Conservation (phyloP, 805 yeast genomes). For the Teunomyces pallodes region DNA sequence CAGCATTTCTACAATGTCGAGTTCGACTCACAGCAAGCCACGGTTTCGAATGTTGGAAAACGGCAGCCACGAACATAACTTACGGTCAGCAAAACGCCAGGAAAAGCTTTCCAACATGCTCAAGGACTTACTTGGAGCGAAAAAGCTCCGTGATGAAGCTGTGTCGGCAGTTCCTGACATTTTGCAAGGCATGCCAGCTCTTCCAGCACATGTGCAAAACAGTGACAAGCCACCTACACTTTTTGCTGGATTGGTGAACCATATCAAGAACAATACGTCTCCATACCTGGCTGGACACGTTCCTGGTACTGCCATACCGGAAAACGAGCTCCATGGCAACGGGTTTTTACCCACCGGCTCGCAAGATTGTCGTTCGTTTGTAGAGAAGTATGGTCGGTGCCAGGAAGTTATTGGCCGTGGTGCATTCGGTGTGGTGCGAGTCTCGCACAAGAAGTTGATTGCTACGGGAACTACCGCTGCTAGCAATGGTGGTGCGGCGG, state of each 20-base stretch:
- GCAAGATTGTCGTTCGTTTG: conserved; percentile 55
- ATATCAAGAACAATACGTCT: conserved; percentile 40
- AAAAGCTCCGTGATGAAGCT: conserved; percentile 67
- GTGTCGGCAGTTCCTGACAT: conserved; percentile 72
- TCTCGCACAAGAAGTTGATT: conserved; percentile 67
- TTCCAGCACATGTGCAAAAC: conserved; percentile 8
- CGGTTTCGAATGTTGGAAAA: conserved; percentile 59
- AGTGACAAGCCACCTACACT: conserved; percentile 62
- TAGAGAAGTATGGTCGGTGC: conserved; percentile 89
- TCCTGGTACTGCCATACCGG: neutral
- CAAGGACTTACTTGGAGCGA: conserved; percentile 73
- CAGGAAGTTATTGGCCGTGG: conserved; percentile 95
- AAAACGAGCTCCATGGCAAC: neutral
- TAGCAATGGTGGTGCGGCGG: neutral
- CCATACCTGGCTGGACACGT: conserved; percentile 11
- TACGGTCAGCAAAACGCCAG: conserved; percentile 73
- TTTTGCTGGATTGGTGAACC: conserved; percentile 64
- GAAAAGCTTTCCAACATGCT: conserved; percentile 74
- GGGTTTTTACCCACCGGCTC: neutral
- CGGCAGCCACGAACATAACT: conserved; percentile 78
- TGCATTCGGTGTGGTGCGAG: conserved; percentile 88
- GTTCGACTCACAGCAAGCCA: conserved; percentile 23
- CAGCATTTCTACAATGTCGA: conserved; percentile 4
- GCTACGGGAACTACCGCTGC: neutral
- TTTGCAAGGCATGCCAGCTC: conserved; percentile 24